Base-by-base conservation (phyloP, 495 filamentous ascomycete genomes). In the Penicillium simplicissimum region DNA sequence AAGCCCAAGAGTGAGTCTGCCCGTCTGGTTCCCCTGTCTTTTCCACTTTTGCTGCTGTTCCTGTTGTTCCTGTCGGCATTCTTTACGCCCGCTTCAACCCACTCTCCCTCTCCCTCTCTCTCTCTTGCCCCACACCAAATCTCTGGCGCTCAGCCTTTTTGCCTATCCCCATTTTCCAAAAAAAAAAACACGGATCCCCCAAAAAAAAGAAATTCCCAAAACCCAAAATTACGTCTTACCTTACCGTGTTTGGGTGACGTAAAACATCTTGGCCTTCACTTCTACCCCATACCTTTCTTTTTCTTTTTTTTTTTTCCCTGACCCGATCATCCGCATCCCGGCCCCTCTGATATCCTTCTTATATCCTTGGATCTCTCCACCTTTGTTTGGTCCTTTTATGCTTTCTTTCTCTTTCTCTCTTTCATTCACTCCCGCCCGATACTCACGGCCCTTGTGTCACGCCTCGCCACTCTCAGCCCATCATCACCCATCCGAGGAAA, bases 211-310 rank as follows among this genome's bases (percentile, higher is more conserved):
- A 25, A 1, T 25, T 25, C 23, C 23, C 23, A 13, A 57, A 38
- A 23, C 7, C 17, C 10, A 60, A 62, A 49, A 67, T 53, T 58
- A 58, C 56, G 55, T 28, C 61, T 71, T 64, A 65, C 59, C 63
- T 54, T 63, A 59, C 31, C 25, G 21, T 17, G 28, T 52, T 67
- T 71, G 47, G 62, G 69, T 68, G 68, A 69, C 68, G 68, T 71
- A 69, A 71, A 67, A 67, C 66, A 62, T 66, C 66, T 69, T 66
- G 66, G 68, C 59, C 61, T 53, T 57, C 62, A 68, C 60, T 63
- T 60, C 66, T 71, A 69, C 67, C 67, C 69, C 67, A 67, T 71
- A 71, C 57, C 62, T 52, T 15, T 52, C 25, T 33, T 34, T 51
- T 1, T 25, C 3, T 49, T 51, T 31, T 33, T 34, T 51, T 1